Evolutionary conservation across 352 stramenopile species (phyloP).

Genomic region (Globisporangium canariense): DNA sequence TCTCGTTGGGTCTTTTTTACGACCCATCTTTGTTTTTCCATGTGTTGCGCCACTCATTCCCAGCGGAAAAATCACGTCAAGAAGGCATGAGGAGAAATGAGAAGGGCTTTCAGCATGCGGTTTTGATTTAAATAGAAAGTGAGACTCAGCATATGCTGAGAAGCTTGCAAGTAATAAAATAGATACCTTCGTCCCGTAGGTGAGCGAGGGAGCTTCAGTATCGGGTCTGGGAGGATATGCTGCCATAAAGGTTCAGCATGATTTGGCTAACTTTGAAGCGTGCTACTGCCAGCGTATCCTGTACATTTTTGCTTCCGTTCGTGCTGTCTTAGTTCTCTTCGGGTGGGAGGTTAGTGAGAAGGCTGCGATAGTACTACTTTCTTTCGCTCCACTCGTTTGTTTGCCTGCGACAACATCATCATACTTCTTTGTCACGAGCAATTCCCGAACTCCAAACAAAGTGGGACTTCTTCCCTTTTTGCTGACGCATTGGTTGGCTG

Average conservation of each 20-base stretch:
- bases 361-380: no score
- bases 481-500: constrained; percentile 5
- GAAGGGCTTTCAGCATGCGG: not conserved
- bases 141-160: not conserved
- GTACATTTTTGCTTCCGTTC: not conserved
- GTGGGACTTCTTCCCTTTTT: constrained; percentile 2
- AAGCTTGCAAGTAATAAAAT: constrained; percentile 3
- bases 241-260: not conserved
- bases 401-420: not conserved
- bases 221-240: constrained; percentile 1
- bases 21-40: constrained; percentile 6
- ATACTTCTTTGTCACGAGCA: not conserved
- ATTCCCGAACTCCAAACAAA: not conserved
- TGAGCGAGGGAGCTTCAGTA: not conserved
- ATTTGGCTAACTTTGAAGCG: not conserved
- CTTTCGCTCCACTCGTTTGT: no score
- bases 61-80: not conserved
- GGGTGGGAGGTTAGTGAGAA: no score
- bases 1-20: constrained; percentile 6
- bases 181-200: not conserved
- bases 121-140: not conserved
- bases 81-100: not conserved
- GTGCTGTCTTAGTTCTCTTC: not conserved
- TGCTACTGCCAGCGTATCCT: not conserved
- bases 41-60: constrained; percentile 15